phyloP scores from a whole-genome alignment of 352 stramenopile genomes.

The Phytophthora vignae region DNA sequence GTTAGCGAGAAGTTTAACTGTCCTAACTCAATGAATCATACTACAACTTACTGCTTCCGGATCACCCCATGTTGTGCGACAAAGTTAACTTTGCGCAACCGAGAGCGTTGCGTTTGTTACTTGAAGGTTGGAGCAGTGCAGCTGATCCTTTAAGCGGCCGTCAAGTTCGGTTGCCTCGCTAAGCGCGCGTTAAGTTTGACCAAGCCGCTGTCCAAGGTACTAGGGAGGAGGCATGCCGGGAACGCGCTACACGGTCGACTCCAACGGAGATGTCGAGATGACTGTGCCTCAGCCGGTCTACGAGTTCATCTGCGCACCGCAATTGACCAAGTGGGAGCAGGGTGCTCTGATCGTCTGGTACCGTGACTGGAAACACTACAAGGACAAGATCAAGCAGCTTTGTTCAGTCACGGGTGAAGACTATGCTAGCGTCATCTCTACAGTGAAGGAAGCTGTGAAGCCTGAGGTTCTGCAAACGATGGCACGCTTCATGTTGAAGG shows the following conservation, averaged over 20 bases:
- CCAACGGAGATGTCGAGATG: slow-evolving; percentile 26
- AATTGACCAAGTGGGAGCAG: slow-evolving; percentile 22
- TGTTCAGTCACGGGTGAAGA: slow-evolving; percentile 26
- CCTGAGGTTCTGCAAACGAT: slow-evolving; percentile 28
- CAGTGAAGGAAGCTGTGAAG: slow-evolving; percentile 21
- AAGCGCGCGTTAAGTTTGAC: slow-evolving; percentile 5
- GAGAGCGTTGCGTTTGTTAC: slow-evolving; percentile 12
- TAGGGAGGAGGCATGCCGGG: slow-evolving; percentile 11
- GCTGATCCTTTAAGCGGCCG: neutral
- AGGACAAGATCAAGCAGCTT: slow-evolving; percentile 17
- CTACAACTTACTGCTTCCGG: too few species aligned
- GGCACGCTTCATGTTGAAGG: slow-evolving; percentile 20
- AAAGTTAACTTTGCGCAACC: slow-evolving; percentile 7
- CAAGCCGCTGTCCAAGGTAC: slow-evolving; percentile 10
- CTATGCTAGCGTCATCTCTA: slow-evolving; percentile 18
- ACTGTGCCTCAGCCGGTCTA: slow-evolving; percentile 23
- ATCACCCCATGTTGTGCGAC: too few species aligned
- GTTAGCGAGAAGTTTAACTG: too few species aligned
- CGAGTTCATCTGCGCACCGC: slow-evolving; percentile 19
- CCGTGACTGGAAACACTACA: slow-evolving; percentile 26
- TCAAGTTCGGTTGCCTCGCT: slow-evolving; percentile 1
- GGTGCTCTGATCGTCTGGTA: slow-evolving; percentile 20
- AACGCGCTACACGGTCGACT: slow-evolving; percentile 19
- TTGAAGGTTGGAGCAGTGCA: slow-evolving; percentile 9
- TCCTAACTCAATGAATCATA: too few species aligned